Percentiles rank a stretch among this genome's conserved stretches.
These are phyloP conservation scores for Aspergillus campestris DNA, from an alignment of 495 filamentous ascomycete species.

Conservation along the genomic window DNA sequence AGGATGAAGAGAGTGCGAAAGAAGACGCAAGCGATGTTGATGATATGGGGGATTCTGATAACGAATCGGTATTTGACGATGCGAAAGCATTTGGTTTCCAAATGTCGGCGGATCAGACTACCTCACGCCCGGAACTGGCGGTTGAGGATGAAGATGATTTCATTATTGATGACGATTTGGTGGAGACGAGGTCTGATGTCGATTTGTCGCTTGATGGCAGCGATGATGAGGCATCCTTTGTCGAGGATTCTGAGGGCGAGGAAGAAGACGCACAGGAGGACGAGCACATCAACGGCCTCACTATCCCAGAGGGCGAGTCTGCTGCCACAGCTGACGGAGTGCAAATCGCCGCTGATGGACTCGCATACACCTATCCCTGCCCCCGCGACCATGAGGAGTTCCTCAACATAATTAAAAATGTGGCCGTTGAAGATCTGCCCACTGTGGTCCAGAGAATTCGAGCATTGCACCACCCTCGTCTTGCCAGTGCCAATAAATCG, in stretches of 20 bases:
- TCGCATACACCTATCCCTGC: conserved; percentile 79
- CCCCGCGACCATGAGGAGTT: conserved; percentile 70
- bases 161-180: conserved; percentile 75
- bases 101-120: conserved; percentile 17
- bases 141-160: conserved; percentile 94
- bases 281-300: conserved; percentile 36
- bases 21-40: conserved; percentile 35
- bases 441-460: conserved; percentile 82
- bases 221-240: conserved; percentile 39
- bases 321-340: conserved; percentile 19
- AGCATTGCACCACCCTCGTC: conserved; percentile 80
- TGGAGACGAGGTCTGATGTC: conserved; percentile 49
- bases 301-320: conserved; percentile 15
- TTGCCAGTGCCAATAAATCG: conserved; percentile 73
- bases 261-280: conserved; percentile 38
- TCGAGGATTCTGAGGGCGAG: conserved; percentile 34
- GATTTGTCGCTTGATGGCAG: conserved; percentile 43
- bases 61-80: conserved; percentile 39
- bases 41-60: conserved; percentile 29
- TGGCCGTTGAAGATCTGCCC: conserved; percentile 56
- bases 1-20: conserved; percentile 34
- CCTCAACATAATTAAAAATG: conserved; percentile 50
- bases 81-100: conserved; percentile 49
- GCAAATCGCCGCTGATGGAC: conserved; percentile 36
- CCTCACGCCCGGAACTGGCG: conserved; percentile 30